These are phyloP conservation scores for Cercospora sp. DNA, from an alignment of 2,329 filamentous ascomycete species.

Conservation along the genomic window DNA sequence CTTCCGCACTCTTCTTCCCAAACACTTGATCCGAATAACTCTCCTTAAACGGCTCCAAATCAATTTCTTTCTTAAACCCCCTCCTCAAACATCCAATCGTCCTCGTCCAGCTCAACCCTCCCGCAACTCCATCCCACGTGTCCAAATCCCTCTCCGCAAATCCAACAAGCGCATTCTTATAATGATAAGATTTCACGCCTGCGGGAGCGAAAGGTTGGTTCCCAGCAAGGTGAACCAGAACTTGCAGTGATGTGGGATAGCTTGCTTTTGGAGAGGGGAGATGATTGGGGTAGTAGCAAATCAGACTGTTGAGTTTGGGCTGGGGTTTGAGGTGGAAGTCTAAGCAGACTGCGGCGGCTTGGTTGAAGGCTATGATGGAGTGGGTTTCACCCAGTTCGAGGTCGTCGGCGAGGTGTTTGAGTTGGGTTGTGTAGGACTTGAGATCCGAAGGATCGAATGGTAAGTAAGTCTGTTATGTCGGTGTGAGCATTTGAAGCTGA, in stretches of 20 bases:
- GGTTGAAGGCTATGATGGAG: conserved; percentile 43
- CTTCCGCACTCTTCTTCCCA: conserved; percentile 30
- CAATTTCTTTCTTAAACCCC: conserved; percentile 33
- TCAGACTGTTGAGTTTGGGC: conserved; percentile 43
- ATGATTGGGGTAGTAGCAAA: conserved; percentile 47
- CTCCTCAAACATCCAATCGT: conserved; percentile 41
- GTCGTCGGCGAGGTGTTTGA: conserved; percentile 43
- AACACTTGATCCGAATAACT: conserved; percentile 37
- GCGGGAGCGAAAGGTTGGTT: conserved; percentile 41
- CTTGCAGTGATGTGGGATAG: conserved; percentile 42
- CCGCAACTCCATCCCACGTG: conserved; percentile 45
- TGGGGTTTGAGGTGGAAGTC: conserved; percentile 45
- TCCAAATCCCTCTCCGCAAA: conserved; percentile 47
- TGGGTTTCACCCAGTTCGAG: conserved; percentile 40
- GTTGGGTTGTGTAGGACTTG: conserved; percentile 37
- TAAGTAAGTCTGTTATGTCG: conserved; percentile 36
- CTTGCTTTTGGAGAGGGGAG: conserved; percentile 42
- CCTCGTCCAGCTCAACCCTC: conserved; percentile 47
- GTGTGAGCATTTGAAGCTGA: not conserved
- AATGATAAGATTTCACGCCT: conserved; percentile 43
- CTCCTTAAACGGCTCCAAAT: conserved; percentile 42
- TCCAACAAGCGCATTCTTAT: conserved; percentile 41
- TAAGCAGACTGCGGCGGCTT: conserved; percentile 45
- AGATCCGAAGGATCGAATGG: conserved; percentile 28
- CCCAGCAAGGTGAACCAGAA: conserved; percentile 46